These are phyloP conservation scores for Podospora comata DNA, from an alignment of 495 filamentous ascomycete genomes.

Conservation along the genomic window DNA sequence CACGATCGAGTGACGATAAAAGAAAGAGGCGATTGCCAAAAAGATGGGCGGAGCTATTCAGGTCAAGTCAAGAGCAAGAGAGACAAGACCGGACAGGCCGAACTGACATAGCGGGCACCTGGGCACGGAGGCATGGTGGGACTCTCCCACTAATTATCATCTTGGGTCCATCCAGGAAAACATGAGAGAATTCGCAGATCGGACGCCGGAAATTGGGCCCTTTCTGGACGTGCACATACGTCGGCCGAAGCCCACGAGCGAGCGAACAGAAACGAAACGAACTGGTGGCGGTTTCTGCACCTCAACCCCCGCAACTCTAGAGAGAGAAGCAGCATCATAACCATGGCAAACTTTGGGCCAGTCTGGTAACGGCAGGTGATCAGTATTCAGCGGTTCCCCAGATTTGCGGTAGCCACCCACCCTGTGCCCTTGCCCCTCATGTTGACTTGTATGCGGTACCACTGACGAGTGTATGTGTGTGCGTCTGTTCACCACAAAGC, in stretches of 20 bases:
- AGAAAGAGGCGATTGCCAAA: neutral
- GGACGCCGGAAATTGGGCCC: neutral
- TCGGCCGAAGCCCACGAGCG: neutral
- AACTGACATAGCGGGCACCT: neutral
- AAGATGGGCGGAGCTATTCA: neutral
- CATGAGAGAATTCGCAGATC: neutral
- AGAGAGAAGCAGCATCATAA: neutral
- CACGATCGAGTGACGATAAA: too few relatives aligned
- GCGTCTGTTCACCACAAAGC: neutral
- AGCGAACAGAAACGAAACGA: neutral
- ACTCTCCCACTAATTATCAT: neutral
- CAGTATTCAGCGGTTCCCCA: neutral
- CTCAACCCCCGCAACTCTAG: neutral
- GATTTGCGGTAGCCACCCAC: neutral
- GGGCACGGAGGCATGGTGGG: too few relatives aligned
- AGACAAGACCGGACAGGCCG: neutral
- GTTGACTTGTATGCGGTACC: neutral
- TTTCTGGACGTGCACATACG: neutral
- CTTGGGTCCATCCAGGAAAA: neutral
- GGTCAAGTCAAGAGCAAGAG: neutral
- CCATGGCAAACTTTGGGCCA: neutral
- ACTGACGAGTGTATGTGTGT: too few relatives aligned
- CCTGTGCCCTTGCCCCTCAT: neutral
- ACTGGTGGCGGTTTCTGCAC: neutral
- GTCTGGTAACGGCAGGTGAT: neutral